A percentile compares a stretch with the other conserved stretches of the same genome.
Conservation (phyloP, 495 filamentous ascomycete genomes). For the Chaetomium fimeti region DNA sequence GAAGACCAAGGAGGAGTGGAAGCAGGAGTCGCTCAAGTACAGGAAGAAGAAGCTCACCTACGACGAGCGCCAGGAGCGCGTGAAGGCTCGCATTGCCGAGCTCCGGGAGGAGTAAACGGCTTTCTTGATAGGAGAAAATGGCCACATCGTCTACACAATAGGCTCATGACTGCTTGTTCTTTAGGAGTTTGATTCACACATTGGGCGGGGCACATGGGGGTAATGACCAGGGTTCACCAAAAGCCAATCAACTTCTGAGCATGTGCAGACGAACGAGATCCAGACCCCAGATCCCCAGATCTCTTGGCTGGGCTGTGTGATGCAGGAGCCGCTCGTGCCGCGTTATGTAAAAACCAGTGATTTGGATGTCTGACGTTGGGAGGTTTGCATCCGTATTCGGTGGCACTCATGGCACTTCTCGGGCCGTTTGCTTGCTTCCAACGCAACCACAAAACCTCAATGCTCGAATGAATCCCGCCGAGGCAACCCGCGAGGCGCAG, state of each 20-base stretch:
- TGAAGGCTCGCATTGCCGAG: constrained; percentile 86
- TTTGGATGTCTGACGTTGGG: not conserved
- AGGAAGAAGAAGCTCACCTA: constrained; percentile 69
- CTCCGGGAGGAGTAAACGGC: constrained; percentile 51
- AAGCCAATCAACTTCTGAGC: constrained; percentile 34
- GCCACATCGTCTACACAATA: constrained; percentile 32
- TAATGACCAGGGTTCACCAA: constrained; percentile 36
- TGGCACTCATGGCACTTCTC: too few species aligned
- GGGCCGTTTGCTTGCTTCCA: too few species aligned
- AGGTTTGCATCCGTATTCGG: not conserved
- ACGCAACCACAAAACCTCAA: too few species aligned
- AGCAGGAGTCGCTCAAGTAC: constrained; percentile 92
- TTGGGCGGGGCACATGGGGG: constrained; percentile 22
- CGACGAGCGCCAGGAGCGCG: constrained; percentile 71
- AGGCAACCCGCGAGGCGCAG: not conserved
- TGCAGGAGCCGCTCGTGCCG: constrained; percentile 9
- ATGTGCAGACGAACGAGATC: constrained; percentile 4
- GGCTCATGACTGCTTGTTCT: constrained; percentile 35
- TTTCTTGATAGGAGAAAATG: constrained; percentile 22
- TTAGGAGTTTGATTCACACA: constrained; percentile 29
- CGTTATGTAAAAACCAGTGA: not conserved
- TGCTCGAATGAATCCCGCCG: too few species aligned
- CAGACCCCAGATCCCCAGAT: not conserved
- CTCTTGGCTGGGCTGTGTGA: constrained; percentile 9
- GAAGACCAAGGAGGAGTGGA: constrained; percentile 97